Percentiles rank a stretch among this genome's conserved stretches.
These are phyloP conservation scores for Parachlorella kessleri DNA, from an alignment of 139 green algal genomes.

Conservation along the genomic window DNA sequence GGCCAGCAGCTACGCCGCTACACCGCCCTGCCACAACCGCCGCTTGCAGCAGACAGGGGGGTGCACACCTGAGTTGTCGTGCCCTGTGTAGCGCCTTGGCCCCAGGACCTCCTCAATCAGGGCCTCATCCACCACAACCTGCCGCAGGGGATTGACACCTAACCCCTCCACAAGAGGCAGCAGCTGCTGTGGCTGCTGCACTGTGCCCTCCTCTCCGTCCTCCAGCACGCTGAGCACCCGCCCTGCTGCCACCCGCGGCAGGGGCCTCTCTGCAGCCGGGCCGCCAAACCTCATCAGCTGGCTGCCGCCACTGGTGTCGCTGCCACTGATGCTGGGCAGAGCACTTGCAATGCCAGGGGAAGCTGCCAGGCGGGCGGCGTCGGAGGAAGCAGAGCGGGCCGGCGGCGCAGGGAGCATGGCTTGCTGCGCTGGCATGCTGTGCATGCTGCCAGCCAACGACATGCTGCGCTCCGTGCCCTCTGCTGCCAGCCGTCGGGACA, in stretches of 20 bases:
- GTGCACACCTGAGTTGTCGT: conserved; percentile 20
- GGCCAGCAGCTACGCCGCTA: neutral
- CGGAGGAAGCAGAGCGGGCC: no score
- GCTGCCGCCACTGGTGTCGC: no score
- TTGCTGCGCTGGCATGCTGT: neutral
- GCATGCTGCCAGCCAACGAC: conserved; percentile 21
- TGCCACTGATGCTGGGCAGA: no score
- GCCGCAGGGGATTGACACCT: neutral
- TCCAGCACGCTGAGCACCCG: neutral
- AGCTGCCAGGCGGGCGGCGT: neutral
- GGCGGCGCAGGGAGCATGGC: no score
- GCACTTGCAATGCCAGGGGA: no score
- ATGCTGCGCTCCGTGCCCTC: no score
- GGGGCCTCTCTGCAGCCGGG: no score
- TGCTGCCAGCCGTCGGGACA: no score
- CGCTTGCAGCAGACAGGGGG: neutral
- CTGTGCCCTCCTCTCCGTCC: neutral
- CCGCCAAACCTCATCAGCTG: no score
- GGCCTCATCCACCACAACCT: conserved; percentile 53
- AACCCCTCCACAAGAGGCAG: neutral
- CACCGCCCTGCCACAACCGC: neutral
- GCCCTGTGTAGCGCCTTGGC: conserved; percentile 45
- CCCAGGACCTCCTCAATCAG: conserved; percentile 77
- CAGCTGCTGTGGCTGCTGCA: neutral
- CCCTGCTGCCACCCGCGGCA: neutral